Evolutionary conservation across 768 basidiomycete species (phyloP).

Genomic region (Auriscalpium microsporum): DNA sequence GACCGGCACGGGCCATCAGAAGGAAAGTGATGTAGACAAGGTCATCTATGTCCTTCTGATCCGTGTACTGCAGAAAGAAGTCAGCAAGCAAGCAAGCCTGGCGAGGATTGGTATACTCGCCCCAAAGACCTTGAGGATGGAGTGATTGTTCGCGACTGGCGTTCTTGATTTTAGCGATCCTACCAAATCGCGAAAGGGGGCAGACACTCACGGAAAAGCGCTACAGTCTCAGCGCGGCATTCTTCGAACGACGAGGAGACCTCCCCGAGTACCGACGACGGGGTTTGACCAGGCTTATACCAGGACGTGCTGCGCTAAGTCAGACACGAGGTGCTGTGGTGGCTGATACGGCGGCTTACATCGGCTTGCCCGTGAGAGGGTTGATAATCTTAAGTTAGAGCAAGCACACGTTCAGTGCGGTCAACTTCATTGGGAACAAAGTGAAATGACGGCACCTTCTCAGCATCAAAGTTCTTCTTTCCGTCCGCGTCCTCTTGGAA

Average conservation of each 20-base stretch:
- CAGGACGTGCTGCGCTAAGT: slow-evolving; percentile 50
- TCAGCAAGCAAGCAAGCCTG: neutral
- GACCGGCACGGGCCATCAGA: slow-evolving; percentile 77
- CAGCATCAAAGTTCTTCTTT: slow-evolving; percentile 72
- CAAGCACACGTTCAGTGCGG: neutral
- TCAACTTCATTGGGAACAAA: neutral
- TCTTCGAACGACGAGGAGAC: slow-evolving; percentile 90
- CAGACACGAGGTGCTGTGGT: neutral
- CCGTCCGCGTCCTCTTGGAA: slow-evolving; percentile 74
- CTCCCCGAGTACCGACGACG: slow-evolving; percentile 75
- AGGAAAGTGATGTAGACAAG: slow-evolving; percentile 77
- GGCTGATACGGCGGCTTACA: slow-evolving; percentile 34
- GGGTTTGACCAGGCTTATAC: slow-evolving; percentile 84
- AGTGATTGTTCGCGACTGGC: slow-evolving; percentile 62
- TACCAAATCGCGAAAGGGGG: neutral
- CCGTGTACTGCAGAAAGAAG: slow-evolving; percentile 42
- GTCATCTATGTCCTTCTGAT: slow-evolving; percentile 62
- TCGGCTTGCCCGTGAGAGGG: slow-evolving; percentile 67
- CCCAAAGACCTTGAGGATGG: slow-evolving; percentile 75
- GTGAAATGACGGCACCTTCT: slow-evolving; percentile 31
- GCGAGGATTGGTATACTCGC: slow-evolving; percentile 29
- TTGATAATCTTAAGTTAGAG: slow-evolving; percentile 63
- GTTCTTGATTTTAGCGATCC: neutral
- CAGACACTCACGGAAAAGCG: slow-evolving; percentile 56
- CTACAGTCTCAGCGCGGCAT: slow-evolving; percentile 86